phyloP scores from a whole-genome alignment of 2,329 filamentous ascomycete species.

The Fusarium avenaceum region DNA sequence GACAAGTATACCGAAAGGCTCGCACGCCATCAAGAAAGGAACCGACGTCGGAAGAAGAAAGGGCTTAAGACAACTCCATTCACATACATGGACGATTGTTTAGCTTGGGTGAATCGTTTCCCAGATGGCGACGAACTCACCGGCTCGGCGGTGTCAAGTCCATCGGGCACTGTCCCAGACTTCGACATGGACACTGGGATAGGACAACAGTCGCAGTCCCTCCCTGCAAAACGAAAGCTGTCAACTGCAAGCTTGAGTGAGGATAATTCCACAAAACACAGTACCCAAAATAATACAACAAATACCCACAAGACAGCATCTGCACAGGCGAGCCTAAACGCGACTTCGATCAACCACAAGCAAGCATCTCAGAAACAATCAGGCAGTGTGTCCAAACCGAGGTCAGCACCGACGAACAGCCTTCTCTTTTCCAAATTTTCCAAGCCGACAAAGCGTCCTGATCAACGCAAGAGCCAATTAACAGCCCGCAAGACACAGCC shows the following conservation, averaged over 20 bases:
- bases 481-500: slow-evolving; percentile 28
- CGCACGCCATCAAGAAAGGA: slow-evolving; percentile 59
- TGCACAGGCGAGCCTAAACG: not conserved
- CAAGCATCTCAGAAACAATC: slow-evolving; percentile 4
- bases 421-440: slow-evolving; percentile 25
- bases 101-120: slow-evolving; percentile 32
- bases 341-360: slow-evolving; percentile 5
- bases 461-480: slow-evolving; percentile 4
- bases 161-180: slow-evolving; percentile 11
- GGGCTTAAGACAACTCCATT: slow-evolving; percentile 52
- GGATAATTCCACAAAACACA: slow-evolving; percentile 5
- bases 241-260: slow-evolving; percentile 11
- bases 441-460: slow-evolving; percentile 8
- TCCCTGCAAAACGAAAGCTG: slow-evolving; percentile 9
- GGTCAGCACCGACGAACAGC: slow-evolving; percentile 7
- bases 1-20: slow-evolving; percentile 50
- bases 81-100: slow-evolving; percentile 41
- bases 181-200: slow-evolving; percentile 9
- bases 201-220: slow-evolving; percentile 2
- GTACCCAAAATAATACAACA: slow-evolving; percentile 16
- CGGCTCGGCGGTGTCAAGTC: slow-evolving; percentile 7
- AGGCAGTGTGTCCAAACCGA: slow-evolving; percentile 19
- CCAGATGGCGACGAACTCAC: slow-evolving; percentile 22
- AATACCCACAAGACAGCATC: slow-evolving; percentile 7
- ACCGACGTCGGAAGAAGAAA: slow-evolving; percentile 57